Conservation (phyloP, 108 stramenopile species). For the Thalassiosira profunda region DNA sequence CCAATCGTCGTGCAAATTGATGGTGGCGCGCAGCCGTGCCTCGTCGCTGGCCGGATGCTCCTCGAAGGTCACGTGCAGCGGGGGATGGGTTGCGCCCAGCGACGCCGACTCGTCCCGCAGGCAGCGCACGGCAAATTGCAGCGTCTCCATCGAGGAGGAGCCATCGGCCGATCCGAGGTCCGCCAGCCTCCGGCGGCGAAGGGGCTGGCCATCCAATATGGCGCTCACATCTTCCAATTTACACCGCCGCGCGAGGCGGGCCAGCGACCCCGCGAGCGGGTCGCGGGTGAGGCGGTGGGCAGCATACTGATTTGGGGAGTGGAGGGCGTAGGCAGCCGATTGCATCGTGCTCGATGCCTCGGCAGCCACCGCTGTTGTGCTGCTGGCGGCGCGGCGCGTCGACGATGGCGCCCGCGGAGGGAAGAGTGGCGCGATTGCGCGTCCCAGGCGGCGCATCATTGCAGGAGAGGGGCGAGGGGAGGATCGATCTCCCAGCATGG, state of each 20-base stretch:
- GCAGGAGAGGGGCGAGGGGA: too few species aligned
- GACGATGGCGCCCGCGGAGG: too few species aligned
- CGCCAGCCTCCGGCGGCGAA: constrained; percentile 1
- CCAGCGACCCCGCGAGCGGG: constrained; percentile 9
- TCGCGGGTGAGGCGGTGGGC: background rate
- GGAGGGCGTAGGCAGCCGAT: background rate
- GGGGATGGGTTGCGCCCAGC: too few species aligned
- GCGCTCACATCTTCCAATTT: constrained; percentile 1
- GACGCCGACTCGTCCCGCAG: background rate
- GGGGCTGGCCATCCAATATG: background rate
- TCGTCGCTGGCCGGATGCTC: constrained; percentile 40
- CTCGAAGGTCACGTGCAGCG: constrained; percentile 33
- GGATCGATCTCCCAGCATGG: too few species aligned
- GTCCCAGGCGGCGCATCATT: too few species aligned
- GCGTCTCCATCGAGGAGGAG: constrained; percentile 34
- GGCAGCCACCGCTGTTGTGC: background rate
- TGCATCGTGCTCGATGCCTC: background rate
- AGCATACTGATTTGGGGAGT: constrained; percentile 3
- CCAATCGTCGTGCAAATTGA: constrained; percentile 5
- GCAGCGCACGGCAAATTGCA: constrained; percentile 12
- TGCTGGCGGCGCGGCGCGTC: too few species aligned
- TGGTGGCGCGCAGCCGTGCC: constrained; percentile 5
- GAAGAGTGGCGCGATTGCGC: too few species aligned
- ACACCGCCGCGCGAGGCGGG: constrained; percentile 8
- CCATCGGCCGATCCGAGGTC: constrained; percentile 50